Conservation (phyloP, 306 rosid species). For the Ceratonia siliqua region DNA sequence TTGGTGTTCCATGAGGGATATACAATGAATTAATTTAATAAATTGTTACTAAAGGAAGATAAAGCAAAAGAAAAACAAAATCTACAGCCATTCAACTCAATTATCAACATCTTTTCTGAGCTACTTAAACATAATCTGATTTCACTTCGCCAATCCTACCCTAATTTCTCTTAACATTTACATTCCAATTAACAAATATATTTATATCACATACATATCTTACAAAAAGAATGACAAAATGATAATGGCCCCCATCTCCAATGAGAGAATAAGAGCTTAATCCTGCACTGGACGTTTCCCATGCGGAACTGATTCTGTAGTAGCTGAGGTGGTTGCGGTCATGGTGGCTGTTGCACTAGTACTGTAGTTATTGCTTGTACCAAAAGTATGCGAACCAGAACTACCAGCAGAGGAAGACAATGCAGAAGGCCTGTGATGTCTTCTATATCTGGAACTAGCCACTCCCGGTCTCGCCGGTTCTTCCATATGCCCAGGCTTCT, state of each 20-base stretch:
- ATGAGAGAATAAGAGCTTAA: neutral
- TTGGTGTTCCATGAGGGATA: too few relatives aligned
- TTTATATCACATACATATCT: neutral
- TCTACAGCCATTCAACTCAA: neutral
- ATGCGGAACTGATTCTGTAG: neutral
- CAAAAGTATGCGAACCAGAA: neutral
- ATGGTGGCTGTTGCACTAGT: neutral
- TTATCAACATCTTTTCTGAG: neutral
- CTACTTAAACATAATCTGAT: neutral
- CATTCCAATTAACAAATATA: neutral
- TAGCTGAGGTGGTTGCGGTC: neutral
- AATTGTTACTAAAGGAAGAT: neutral
- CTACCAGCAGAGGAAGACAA: neutral
- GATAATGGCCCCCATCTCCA: neutral
- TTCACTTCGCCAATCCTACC: too few relatives aligned
- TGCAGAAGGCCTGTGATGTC: neutral
- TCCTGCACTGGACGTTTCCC: neutral
- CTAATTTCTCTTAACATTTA: neutral
- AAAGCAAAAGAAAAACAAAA: neutral
- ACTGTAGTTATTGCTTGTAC: neutral
- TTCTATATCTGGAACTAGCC: neutral
- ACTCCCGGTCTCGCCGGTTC: constrained; percentile 58
- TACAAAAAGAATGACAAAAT: neutral
- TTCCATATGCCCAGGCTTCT: constrained; percentile 48
- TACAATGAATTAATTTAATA: neutral